Base-by-base conservation (phyloP, 2,329 filamentous ascomycete species). In the Trichoderma koningiopsis region DNA sequence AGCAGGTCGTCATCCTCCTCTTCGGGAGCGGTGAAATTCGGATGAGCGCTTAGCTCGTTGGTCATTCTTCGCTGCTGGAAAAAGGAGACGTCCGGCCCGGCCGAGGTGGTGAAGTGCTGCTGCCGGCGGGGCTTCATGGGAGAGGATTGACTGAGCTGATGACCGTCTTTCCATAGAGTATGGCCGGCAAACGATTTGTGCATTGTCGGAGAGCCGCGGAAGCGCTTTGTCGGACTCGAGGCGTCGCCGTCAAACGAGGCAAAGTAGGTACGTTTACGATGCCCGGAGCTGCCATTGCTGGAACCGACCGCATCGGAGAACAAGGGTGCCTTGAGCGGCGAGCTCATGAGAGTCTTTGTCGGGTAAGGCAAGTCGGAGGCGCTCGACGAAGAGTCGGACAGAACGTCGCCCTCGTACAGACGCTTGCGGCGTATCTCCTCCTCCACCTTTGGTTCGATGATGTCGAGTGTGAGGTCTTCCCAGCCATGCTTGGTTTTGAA, bases 401-500 rank as follows among this genome's bases (percentile, higher is more conserved):
- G 85, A 72, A 91, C 88, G 76, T 96, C 93, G 76, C 89, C 91
- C 58, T 89, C 87, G 73, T 84, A 84, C 67, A 90, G 85, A 75
- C 91, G 87, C 81, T 91, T 92, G 74, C 90, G 87, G 81, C 91
- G 88, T 78, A 94, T 85, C 81, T 95, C 88, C 77, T 94, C 88
- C 77, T 95, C 91, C 72, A 95, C 84, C 78, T 91, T 92, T 63
- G 93, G 93, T 81, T 97, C 93, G 81, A 97, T 93, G 71, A 86
- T 90, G 78, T 94, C 92, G 76, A 96, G 88, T 72, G 91, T 92
- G 78, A 97, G 87, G 80, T 96, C 92, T 81, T 97, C 92, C 90
- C 94, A 96, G 79, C 94, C 94, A 83, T 97, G 92, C 82, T 96
- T 94, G 74, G 96, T 94, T 83, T 98, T 98, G 87, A 97, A 96